Base-by-base conservation (phyloP, 2,329 filamentous ascomycete genomes). In the Ophiocordyceps camponoti-saundersi region DNA sequence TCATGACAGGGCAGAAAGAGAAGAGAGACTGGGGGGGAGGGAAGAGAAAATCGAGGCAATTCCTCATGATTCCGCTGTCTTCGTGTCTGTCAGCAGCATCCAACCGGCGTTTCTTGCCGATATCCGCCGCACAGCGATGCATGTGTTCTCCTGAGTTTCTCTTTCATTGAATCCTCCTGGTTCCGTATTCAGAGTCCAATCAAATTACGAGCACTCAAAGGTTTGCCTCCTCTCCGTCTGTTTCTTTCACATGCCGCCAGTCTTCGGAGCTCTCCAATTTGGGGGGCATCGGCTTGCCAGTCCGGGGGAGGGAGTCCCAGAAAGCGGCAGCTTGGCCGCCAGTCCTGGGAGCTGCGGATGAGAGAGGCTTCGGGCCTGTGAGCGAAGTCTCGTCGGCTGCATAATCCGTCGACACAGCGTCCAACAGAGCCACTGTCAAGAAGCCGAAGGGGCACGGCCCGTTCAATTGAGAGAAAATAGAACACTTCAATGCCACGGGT, bases 401-500 rank as follows among this genome's bases (percentile, higher is more conserved):
- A 18, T 40, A 3, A 7, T 20, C 21, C 36, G n/a, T 40, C n/a
- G n/a, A 20, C 6, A 21, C n/a, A n/a, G 36, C n/a, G 18, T 12
- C n/a, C 10, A n/a, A 20, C 7, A n/a, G 18, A n/a, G 3, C n/a
- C 36, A 20, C 12, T 34, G 32, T 20, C 36, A 20, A 40, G 36
- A 40, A 20, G 36, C n/a, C n/a, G 36, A 20, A 3, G 18, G 6
- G 26, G 4, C 7, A n/a, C 16, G 11, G 1, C 21, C 41, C 41
- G 16, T 11, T 43, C 21, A 11, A 16, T 13, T 23, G 13, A 43
- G 23, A 13, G 6, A 21, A 43, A 26, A 43, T 26, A 15, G 21
- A 16, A 40, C 36, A 29, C 45, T 51, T 61, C 82, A 94, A 63
- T 92, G 85, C 70, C 80, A 80, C 46, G 71, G 67, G 49, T 65